Base-by-base conservation (phyloP, 1,284 basidiomycete genomes). In the Puccinia coronata region DNA sequence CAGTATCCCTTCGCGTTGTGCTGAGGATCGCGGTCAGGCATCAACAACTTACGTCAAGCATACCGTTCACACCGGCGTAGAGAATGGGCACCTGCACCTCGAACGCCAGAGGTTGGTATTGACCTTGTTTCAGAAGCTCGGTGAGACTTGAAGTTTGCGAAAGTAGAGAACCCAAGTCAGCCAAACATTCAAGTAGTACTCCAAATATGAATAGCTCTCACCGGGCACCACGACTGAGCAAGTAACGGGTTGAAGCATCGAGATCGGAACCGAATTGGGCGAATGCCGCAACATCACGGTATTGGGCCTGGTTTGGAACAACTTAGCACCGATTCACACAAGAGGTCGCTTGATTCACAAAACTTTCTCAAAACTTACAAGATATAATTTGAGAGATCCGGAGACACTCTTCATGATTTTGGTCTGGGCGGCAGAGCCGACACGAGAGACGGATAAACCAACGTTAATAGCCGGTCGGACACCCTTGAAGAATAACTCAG, bases 371-470 rank as follows among this genome's bases (percentile, higher is more conserved):
- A 47, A 47, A n/a, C 69, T 31, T 43, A 80, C 96, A 84, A 99
- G 94, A 91, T 98, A 98, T 78, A 99, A 91, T 90, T 99, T 99
- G 86, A 98, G 92, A 84, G 96, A 98, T 91, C 96, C 96, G 85
- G 96, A 96, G 86, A 98, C 98, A 90, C 97, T 94, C 93, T 98
- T 99, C 95, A 98, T 97, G 89, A 97, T 94, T 90, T 96, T 88
- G 83, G 95, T 98, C 90, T 99, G 96, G 86, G 96, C 96, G 86
- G 96, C 96, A 76, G 96, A 98, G 87, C 96, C 96, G 90, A 99
- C 96, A 92, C 96, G 96, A 84, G 96, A 99, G 85, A 99, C 96
- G 83, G 96, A 99, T 83, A 99, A 93, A 96, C 96, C 96, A 90
- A 99, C 96, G 90, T 98, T 98, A 88, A 98, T 98, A 85, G 96